phyloP scores from a whole-genome alignment of 257 asterid genomes.

The Solanum pennellii region DNA sequence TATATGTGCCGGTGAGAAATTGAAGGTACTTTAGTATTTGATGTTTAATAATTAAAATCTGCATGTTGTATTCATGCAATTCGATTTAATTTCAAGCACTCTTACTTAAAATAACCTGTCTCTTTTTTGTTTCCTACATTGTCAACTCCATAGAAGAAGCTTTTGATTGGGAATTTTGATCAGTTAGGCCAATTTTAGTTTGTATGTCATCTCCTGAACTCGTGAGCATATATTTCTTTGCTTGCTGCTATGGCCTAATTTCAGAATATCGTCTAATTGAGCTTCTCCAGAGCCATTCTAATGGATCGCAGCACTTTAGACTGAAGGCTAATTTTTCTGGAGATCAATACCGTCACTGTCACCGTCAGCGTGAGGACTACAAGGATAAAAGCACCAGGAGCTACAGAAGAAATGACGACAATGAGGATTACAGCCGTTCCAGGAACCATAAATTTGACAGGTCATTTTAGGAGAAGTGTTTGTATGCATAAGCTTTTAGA shows the following conservation, averaged over 20 bases:
- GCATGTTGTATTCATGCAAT: not conserved
- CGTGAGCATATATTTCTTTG: not conserved
- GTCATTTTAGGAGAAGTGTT: slow-evolving; percentile 1
- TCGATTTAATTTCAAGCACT: not conserved
- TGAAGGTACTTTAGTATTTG: not conserved
- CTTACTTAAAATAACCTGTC: not conserved
- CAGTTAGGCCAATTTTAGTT: not conserved
- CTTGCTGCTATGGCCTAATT: not conserved
- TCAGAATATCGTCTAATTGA: not conserved
- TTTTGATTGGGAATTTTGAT: not conserved
- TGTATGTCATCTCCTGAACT: not conserved
- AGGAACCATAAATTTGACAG: slow-evolving; percentile 37
- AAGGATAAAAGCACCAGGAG: slow-evolving; percentile 10
- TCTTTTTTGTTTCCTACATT: not conserved
- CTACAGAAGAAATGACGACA: slow-evolving; percentile 28
- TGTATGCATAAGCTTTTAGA: not conserved
- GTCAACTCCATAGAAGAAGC: not conserved
- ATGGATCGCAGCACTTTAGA: slow-evolving; percentile 20
- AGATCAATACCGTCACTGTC: slow-evolving; percentile 6
- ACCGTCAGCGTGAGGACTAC: not conserved
- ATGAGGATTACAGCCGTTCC: slow-evolving; percentile 31
- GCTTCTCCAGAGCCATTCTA: slow-evolving; percentile 21
- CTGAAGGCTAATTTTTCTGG: slow-evolving; percentile 17
- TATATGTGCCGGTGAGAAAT: not conserved
- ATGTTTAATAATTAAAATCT: not conserved